Base-by-base conservation (phyloP, 2,329 filamentous ascomycete species). In the Claviceps paspali region DNA sequence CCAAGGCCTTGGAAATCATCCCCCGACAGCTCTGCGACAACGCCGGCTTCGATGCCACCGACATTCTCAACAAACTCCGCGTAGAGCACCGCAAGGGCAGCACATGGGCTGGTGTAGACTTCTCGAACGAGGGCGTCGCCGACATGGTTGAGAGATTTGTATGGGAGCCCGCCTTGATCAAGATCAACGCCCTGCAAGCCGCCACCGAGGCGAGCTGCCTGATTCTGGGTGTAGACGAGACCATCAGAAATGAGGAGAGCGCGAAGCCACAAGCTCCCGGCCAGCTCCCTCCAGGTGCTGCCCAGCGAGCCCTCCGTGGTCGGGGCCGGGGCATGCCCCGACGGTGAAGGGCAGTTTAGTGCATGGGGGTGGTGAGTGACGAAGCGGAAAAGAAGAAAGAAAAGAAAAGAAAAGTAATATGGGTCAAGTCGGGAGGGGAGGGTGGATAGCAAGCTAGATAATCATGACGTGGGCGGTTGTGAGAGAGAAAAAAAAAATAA, bases 21-120 rank as follows among this genome's bases (percentile, higher is more conserved):
- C 91, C 91, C 17, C 80, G 91, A 52, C 91, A 96, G 64, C 71
- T 98, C 42, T 98, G 91, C 67, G 91, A 98, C 67, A 98, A 98
- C 54, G 91, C 91, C 39, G 91, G 91, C 45, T 96, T 98, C 56
- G 91, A 98, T 55, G 87, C 91, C 19, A 98, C 91, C 36, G 91
- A 98, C 54, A 95, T 98, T 48, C 76, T 98, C 45, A 98, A 96
- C 70, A 79, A 85, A 54, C 71, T 98, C 47, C 83, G 91, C 39
- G 91, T 96, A 41, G 88, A 95, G 71, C 91, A 98, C 67, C 77
- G 85, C 56, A 91, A 88, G 65, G 86, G 86, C 48, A 82, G 82
- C 55, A 77, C 76, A 36, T 98, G 91, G 91, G 86, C 87, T 4
- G 91, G 91, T 56, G 88, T 98, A 21, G 91, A 98, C 64, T 96